Conservation (phyloP, 108 stramenopile species). For the Nitzschia sp. region DNA sequence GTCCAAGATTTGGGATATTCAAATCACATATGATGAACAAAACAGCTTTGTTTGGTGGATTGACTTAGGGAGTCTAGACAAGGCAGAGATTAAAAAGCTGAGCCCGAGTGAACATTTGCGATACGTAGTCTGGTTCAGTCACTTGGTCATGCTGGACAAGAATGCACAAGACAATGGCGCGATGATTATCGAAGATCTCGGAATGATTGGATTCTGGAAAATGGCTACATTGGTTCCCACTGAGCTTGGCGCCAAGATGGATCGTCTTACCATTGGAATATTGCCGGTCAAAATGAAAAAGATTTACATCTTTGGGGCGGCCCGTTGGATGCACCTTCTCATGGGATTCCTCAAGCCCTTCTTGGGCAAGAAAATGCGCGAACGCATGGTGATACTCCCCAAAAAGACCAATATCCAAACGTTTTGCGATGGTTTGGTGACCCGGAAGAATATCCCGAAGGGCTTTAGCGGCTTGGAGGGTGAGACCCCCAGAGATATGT, state of each 20-base stretch:
- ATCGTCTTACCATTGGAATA: constrained; percentile 62
- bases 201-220: constrained; percentile 44
- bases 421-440: constrained; percentile 9
- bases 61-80: constrained; percentile 52
- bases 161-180: constrained; percentile 55
- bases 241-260: constrained; percentile 52
- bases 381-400: constrained; percentile 22
- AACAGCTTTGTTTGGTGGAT: constrained; percentile 64
- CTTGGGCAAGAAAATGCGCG: constrained; percentile 36
- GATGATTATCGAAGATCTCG: constrained; percentile 50
- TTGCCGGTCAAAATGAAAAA: constrained; percentile 57
- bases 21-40: constrained; percentile 41
- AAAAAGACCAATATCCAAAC: background rate
- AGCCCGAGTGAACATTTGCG: constrained; percentile 1
- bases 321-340: constrained; percentile 22
- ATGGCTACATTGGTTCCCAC: constrained; percentile 62
- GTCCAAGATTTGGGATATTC: constrained; percentile 44
- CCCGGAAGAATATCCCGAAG: constrained; percentile 9
- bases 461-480: constrained; percentile 8
- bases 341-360: constrained; percentile 29
- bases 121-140: constrained; percentile 52
- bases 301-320: constrained; percentile 13
- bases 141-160: constrained; percentile 55
- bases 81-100: constrained; percentile 32
- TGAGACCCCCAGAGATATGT: background rate